These are phyloP conservation scores for Neocallimastix lanati DNA, from an alignment of 192 early-diverging fungal species.

Conservation along the genomic window DNA sequence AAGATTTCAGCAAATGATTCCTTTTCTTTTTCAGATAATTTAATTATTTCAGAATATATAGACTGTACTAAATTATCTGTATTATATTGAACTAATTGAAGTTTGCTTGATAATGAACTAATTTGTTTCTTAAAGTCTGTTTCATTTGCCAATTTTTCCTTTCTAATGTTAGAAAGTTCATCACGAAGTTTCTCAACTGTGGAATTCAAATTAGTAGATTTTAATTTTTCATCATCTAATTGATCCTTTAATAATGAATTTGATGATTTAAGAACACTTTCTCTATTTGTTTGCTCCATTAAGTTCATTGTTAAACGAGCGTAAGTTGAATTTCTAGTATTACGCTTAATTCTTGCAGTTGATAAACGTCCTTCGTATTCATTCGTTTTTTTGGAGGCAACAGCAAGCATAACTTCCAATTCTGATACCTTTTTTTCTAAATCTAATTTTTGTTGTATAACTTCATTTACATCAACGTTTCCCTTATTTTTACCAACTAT, in stretches of 20 bases:
- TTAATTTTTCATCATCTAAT: not conserved
- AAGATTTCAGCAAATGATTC: not conserved
- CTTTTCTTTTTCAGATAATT: not conserved
- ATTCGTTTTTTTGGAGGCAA: not conserved
- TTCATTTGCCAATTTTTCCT: not conserved
- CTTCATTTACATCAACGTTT: not conserved
- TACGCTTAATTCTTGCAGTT: not conserved
- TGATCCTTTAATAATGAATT: not conserved
- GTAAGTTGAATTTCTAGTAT: not conserved
- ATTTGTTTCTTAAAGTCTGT: not conserved
- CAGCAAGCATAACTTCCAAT: not conserved
- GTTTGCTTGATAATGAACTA: not conserved
- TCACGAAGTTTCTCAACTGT: not conserved
- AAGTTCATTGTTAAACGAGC: not conserved
- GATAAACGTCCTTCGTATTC: not conserved
- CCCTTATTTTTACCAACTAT: not conserved
- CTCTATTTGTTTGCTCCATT: not conserved
- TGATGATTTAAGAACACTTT: not conserved
- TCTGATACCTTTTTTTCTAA: not conserved
- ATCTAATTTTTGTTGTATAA: not conserved
- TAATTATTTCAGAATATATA: not conserved
- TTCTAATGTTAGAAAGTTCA: not conserved
- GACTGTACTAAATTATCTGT: not conserved
- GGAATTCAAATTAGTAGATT: not conserved
- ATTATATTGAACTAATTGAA: not conserved